Evolutionary conservation across 805 yeast genomes (phyloP), one percentile per base, ranked within the genome.

Genomic region (Metschnikowia arizonensis): DNA sequence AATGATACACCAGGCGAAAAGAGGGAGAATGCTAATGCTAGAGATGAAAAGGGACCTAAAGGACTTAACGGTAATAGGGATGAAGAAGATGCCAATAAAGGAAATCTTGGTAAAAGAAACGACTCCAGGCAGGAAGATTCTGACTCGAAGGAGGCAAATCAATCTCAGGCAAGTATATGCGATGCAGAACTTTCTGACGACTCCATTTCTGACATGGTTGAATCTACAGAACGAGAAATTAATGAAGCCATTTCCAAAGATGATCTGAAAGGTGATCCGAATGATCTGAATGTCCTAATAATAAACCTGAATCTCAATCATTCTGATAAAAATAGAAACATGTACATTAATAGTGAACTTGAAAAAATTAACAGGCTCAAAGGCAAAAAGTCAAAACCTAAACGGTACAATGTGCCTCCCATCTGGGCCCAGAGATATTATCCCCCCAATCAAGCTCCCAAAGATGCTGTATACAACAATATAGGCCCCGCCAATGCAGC

Each of bases 341-440:
- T n/a, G n/a, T n/a, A n/a, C 6, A 40, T 41, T 5, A 12, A 39
- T 38, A 36, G 39, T 54, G 68, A 70, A 57, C 50, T 67, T 29
- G 40, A 49, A 25, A 60, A 52, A 52, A 47, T 64, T 34, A 52
- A 57, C 45, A 52, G 54, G 46, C 52, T 61, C 42, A 53, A 43
- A 33, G 40, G 56, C 26, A 44, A 49, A 15, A 49, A 56, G 6
- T 46, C 53, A 3, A 82, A 83, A 62, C 90, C 93, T 1, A 76
- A 64, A 45, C 66, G 85, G 53, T 85, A 85, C 61, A 63, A 64
- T 11, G 70, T 66, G 37, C 85, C 85, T 3, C 96, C 96, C 4
- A 72, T 80, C 4, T 89, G 96, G 96, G 96, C 96, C 0, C 83
- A 75, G 50, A 83, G 81, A 55, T 87, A 85, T 82, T 65, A 43